Percentiles rank a stretch among this genome's conserved stretches.
Evolutionary conservation across 1,139 yeast species (phyloP).

Genomic region (Blastobotrys arbuscula): DNA sequence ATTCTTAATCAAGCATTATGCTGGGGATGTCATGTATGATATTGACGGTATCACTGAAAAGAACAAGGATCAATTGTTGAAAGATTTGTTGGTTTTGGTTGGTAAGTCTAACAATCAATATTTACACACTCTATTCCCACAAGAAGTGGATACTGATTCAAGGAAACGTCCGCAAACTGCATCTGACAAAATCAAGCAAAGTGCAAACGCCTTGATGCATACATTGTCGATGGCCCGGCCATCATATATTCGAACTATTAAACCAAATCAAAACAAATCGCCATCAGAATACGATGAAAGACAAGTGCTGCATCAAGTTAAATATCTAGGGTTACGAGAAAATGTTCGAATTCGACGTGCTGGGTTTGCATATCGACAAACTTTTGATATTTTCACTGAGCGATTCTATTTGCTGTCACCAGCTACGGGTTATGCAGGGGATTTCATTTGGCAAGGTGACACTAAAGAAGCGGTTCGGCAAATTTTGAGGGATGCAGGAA

Average conservation of each 20-base stretch:
- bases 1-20: slow-evolving; percentile 91
- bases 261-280: slow-evolving; percentile 90
- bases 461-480: slow-evolving; percentile 73
- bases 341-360: slow-evolving; percentile 98
- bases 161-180: slow-evolving; percentile 86
- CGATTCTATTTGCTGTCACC: slow-evolving; percentile 85
- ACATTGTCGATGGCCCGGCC: slow-evolving; percentile 89
- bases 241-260: slow-evolving; percentile 94
- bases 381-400: slow-evolving; percentile 96
- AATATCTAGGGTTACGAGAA: slow-evolving; percentile 92
- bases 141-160: slow-evolving; percentile 60
- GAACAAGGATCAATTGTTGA: slow-evolving; percentile 89
- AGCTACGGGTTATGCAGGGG: slow-evolving; percentile 96
- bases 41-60: slow-evolving; percentile 91
- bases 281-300: slow-evolving; percentile 85
- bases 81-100: slow-evolving; percentile 77
- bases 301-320: slow-evolving; percentile 92
- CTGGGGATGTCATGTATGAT: slow-evolving; percentile 96
- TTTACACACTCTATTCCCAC: slow-evolving; percentile 67
- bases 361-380: slow-evolving; percentile 96
- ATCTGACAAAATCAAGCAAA: slow-evolving; percentile 84
- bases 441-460: slow-evolving; percentile 91
- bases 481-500: slow-evolving; percentile 72
- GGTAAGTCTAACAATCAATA: slow-evolving; percentile 67
- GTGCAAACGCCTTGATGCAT: slow-evolving; percentile 87